These are phyloP conservation scores for Pyrenochaeta sp. DNA, from an alignment of 2,329 filamentous ascomycete species.

Conservation along the genomic window DNA sequence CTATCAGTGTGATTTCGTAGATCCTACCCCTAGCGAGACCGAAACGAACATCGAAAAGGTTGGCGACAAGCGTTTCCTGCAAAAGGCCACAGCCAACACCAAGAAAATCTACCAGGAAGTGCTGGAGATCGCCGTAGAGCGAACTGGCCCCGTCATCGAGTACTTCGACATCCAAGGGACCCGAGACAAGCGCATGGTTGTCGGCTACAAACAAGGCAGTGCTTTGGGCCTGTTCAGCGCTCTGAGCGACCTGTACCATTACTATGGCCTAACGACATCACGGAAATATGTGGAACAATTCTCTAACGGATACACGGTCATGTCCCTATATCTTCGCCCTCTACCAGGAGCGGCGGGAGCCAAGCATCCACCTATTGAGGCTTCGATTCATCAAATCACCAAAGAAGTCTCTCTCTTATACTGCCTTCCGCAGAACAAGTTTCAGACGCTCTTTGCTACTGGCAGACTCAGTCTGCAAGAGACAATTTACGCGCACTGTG, in stretches of 20 bases:
- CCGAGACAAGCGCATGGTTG: slow-evolving; percentile 90
- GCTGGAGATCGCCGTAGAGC: slow-evolving; percentile 81
- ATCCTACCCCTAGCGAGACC: slow-evolving; percentile 73
- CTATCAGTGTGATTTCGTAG: slow-evolving; percentile 91
- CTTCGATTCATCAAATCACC: slow-evolving; percentile 97
- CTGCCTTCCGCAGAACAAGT: slow-evolving; percentile 97
- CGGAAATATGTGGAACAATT: slow-evolving; percentile 98
- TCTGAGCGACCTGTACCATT: slow-evolving; percentile 95
- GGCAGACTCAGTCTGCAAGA: slow-evolving; percentile 92
- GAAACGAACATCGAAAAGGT: slow-evolving; percentile 93
- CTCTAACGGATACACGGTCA: slow-evolving; percentile 96
- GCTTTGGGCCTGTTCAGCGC: slow-evolving; percentile 95
- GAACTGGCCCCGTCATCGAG: slow-evolving; percentile 95
- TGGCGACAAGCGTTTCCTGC: slow-evolving; percentile 90
- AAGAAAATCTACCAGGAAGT: slow-evolving; percentile 96
- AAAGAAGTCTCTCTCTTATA: slow-evolving; percentile 97
- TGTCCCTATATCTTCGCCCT: slow-evolving; percentile 91
- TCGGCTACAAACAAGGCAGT: slow-evolving; percentile 93
- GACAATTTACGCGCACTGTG: slow-evolving; percentile 95
- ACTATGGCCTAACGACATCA: slow-evolving; percentile 95
- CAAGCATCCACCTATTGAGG: slow-evolving; percentile 81
- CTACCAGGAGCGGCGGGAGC: slow-evolving; percentile 56
- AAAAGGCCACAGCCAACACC: slow-evolving; percentile 95
- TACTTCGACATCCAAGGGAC: slow-evolving; percentile 94
- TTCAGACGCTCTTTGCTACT: slow-evolving; percentile 86